Evolutionary conservation across 2,329 filamentous ascomycete species (phyloP), one percentile per base, ranked within the genome.

Genomic region (Colletotrichum sp.): DNA sequence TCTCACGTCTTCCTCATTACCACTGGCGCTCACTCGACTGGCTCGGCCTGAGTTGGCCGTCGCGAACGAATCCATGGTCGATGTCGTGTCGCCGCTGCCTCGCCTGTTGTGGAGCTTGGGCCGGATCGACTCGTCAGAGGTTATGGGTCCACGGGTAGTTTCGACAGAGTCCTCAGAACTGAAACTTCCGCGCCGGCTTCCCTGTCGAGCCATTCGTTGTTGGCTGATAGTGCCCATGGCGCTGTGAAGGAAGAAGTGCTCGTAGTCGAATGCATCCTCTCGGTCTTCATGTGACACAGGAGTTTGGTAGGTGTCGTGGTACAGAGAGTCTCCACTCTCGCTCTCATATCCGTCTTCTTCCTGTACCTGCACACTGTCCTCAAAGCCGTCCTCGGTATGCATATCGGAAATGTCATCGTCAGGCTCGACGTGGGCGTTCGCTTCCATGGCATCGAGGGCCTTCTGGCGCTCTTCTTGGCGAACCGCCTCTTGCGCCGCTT

Each of bases 191-290:
- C 70, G 70, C 57, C 82, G 83, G 78, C 91, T 92, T 8, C 80
- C 83, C 72, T 87, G 84, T 52, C 86, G 83, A 7, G 81, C 82
- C 74, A 89, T 84, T n/a, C 87, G 85, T 75, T 87, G 86, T 74
- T 89, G 87, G 78, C 90, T 92, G 81, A 95, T 93, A 4, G 90
- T 95, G 8, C 95, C 96, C 90, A 98, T 93, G 13, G 96, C 95
- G 79, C 95, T 98, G 83, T 98, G 96, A 16, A 98, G 89, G 83
- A 98, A 98, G 85, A 98, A 98, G 82, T 98, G 93, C 83, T 98
- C 95, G 78, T 99, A 99, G 83, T 99, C 96, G 81, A 99, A 99
- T 2, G 96, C 96, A 83, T 99, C 96, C 79, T 96, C 93, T 24
- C 96, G 94, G 83, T 98, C 96, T 85, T 99, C 96, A 81, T 99